Percentiles rank a stretch among this genome's conserved stretches.
These are phyloP conservation scores for Tylopilus sp. DNA, from an alignment of 1,284 basidiomycete species.

Conservation along the genomic window DNA sequence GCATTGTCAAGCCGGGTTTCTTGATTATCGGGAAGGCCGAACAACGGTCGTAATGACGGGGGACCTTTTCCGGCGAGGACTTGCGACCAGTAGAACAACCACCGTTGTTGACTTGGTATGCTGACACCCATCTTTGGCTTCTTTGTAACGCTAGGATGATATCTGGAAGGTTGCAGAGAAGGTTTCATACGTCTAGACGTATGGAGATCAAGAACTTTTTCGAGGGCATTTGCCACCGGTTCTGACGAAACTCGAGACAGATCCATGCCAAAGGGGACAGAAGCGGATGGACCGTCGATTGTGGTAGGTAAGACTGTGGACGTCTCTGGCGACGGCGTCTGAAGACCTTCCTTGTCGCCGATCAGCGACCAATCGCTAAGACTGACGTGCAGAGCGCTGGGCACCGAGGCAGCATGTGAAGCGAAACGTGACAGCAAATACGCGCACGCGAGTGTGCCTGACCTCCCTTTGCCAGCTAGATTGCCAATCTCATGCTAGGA, in stretches of 20 bases:
- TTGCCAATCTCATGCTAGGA: constrained; percentile 7
- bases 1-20: constrained; percentile 10
- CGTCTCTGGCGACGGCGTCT: constrained; percentile 13
- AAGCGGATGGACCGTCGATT: neutral
- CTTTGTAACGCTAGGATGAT: constrained; percentile 26
- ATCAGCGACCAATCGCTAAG: constrained; percentile 23
- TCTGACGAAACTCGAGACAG: constrained; percentile 24
- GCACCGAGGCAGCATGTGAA: constrained; percentile 3
- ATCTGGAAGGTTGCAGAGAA: constrained; percentile 25
- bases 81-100: constrained; percentile 72
- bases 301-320: neutral
- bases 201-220: constrained; percentile 63
- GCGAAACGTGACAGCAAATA: constrained; percentile 62
- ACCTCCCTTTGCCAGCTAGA: constrained; percentile 77
- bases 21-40: neutral
- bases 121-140: constrained; percentile 66
- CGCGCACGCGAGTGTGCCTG: constrained; percentile 78
- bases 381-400: constrained; percentile 3
- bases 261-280: constrained; percentile 2
- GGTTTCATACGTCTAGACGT: constrained; percentile 69
- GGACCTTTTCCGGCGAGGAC: constrained; percentile 59
- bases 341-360: constrained; percentile 20
- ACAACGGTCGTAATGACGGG: constrained; percentile 43
- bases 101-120: constrained; percentile 73
- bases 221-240: constrained; percentile 40